Evolutionary conservation across 2,329 filamentous ascomycete genomes (phyloP).

Genomic region (Trichoderma asperellum): DNA sequence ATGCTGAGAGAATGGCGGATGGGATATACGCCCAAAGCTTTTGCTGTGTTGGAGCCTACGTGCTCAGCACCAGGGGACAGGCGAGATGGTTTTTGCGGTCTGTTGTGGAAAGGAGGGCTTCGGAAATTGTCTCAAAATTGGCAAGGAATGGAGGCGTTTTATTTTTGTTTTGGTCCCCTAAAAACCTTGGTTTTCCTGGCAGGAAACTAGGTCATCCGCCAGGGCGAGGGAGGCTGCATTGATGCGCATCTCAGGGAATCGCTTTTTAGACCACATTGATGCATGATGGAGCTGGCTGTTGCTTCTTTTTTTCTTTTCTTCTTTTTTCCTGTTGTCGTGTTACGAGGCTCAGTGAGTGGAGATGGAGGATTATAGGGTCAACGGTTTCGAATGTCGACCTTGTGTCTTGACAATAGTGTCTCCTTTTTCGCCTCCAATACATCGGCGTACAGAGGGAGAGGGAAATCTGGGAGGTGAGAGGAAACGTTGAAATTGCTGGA

Average conservation of each 20-base stretch:
- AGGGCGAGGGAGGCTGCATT: slow-evolving; percentile 39
- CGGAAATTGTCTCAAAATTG: slow-evolving; percentile 38
- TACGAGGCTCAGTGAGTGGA: slow-evolving; percentile 37
- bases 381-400: slow-evolving; percentile 30
- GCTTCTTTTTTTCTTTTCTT: slow-evolving; percentile 46
- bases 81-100: slow-evolving; percentile 37
- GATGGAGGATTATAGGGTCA: slow-evolving; percentile 35
- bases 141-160: slow-evolving; percentile 25
- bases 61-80: slow-evolving; percentile 27
- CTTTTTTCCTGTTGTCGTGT: slow-evolving; percentile 44
- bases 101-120: slow-evolving; percentile 35
- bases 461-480: slow-evolving; percentile 7
- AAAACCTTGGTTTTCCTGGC: slow-evolving; percentile 33
- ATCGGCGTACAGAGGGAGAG: slow-evolving; percentile 24
- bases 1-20: slow-evolving; percentile 38
- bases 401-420: slow-evolving; percentile 28
- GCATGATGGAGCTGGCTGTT: slow-evolving; percentile 55
- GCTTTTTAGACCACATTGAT: slow-evolving; percentile 54
- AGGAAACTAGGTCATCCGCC: slow-evolving; percentile 36
- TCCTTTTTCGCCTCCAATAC: slow-evolving; percentile 21
- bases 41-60: slow-evolving; percentile 27
- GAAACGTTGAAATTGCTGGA: slow-evolving; percentile 26
- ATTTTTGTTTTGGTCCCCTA: slow-evolving; percentile 36
- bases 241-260: slow-evolving; percentile 45
- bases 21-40: slow-evolving; percentile 39